Evolutionary conservation across 75 land plant species (phyloP).

Genomic region (Selaginella moellendorffii): DNA sequence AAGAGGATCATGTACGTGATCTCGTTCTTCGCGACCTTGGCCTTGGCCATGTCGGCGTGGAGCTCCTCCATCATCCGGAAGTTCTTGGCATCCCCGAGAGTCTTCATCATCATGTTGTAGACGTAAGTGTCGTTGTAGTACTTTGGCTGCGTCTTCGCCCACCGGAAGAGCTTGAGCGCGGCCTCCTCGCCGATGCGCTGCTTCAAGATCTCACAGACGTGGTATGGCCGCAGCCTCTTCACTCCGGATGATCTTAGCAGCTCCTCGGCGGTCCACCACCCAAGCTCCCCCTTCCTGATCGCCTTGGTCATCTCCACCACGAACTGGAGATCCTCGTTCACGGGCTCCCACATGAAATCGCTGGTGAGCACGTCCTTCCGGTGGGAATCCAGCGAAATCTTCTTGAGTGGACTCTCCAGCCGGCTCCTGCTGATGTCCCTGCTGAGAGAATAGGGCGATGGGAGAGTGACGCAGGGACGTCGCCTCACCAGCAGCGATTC

Average conservation of each 20-base stretch:
- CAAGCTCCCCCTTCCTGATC: background rate
- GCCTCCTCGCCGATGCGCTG: background rate
- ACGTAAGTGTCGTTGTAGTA: background rate
- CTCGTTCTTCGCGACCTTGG: background rate
- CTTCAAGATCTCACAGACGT: constrained; percentile 3
- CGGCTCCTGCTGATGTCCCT: background rate
- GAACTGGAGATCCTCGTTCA: background rate
- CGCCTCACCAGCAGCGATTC: no score
- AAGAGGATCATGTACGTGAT: background rate
- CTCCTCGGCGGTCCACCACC: background rate
- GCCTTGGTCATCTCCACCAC: background rate
- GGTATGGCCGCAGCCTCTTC: constrained; percentile 2
- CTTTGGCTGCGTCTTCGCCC: background rate
- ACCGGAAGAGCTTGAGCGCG: background rate
- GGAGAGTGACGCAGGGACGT: no score
- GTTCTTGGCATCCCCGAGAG: background rate
- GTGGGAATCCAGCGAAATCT: background rate
- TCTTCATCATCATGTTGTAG: constrained; percentile 9
- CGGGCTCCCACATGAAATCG: constrained; percentile 1
- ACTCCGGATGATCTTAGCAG: background rate
- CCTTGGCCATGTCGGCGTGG: background rate
- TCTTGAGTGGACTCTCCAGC: background rate
- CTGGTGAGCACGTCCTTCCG: background rate
- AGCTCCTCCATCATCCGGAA: constrained; percentile 1
- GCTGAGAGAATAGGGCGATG: background rate